These are phyloP conservation scores for Colletotrichum kahawae DNA, from an alignment of 2,329 filamentous ascomycete species.

Conservation along the genomic window DNA sequence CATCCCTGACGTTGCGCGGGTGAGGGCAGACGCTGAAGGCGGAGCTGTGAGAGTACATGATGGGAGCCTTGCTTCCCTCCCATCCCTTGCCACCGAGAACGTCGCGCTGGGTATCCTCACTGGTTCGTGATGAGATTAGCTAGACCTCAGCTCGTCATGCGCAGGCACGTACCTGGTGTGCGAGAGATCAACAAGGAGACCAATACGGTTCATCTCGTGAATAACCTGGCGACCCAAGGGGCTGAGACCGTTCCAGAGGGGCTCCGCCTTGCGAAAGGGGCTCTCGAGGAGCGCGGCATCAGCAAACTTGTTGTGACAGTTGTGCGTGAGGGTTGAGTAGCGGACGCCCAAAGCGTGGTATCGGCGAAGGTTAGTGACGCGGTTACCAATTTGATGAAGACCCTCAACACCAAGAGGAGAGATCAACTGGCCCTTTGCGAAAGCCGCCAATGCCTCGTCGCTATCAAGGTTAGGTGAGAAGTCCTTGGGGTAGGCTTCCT, in stretches of 20 bases:
- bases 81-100: slow-evolving; percentile 73
- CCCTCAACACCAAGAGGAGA: slow-evolving; percentile 85
- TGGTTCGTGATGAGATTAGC: slow-evolving; percentile 19
- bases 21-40: slow-evolving; percentile 83
- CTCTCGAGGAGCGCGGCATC: slow-evolving; percentile 76
- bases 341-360: slow-evolving; percentile 82
- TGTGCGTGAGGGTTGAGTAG: slow-evolving; percentile 90
- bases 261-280: slow-evolving; percentile 54
- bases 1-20: slow-evolving; percentile 87
- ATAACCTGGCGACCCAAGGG: slow-evolving; percentile 71
- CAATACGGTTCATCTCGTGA: slow-evolving; percentile 90
- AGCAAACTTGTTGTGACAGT: slow-evolving; percentile 89
- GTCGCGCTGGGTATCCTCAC: slow-evolving; percentile 83
- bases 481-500: slow-evolving; percentile 66
- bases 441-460: slow-evolving; percentile 65
- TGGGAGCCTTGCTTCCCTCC: slow-evolving; percentile 77
- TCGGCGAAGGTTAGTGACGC: slow-evolving; percentile 73
- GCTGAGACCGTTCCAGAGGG: slow-evolving; percentile 76
- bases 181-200: slow-evolving; percentile 90
- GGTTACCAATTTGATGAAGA: slow-evolving; percentile 92
- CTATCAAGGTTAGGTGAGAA: slow-evolving; percentile 72
- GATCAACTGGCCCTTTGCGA: slow-evolving; percentile 68
- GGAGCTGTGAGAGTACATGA: slow-evolving; percentile 90
- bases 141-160: neutral
- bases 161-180: slow-evolving; percentile 57